Evolutionary conservation across 257 asterid genomes (phyloP).

Genomic region (Ajuga chamaepitys): DNA sequence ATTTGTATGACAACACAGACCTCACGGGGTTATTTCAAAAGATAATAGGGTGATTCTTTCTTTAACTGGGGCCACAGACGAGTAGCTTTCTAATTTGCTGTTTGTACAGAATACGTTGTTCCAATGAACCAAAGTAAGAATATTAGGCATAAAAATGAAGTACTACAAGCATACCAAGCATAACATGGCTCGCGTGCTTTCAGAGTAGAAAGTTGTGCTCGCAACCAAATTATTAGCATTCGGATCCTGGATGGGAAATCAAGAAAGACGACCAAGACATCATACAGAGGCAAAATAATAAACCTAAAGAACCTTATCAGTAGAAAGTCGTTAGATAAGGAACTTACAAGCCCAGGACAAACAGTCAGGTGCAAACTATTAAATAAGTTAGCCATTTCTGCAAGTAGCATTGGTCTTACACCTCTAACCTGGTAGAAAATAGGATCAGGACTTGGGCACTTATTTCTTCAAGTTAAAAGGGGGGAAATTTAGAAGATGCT

Average conservation of each 20-base stretch:
- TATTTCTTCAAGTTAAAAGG: neutral
- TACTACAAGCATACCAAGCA: conserved; percentile 67
- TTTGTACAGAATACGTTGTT: neutral
- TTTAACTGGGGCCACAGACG: too few species aligned
- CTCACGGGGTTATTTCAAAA: too few species aligned
- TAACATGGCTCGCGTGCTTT: conserved; percentile 83
- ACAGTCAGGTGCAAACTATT: conserved; percentile 52
- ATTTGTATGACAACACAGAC: too few species aligned
- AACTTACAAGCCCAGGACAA: conserved; percentile 86
- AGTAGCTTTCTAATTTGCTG: too few species aligned
- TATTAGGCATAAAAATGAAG: neutral
- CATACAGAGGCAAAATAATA: conserved; percentile 12
- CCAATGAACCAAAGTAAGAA: neutral
- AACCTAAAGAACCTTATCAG: neutral
- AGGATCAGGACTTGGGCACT: conserved; percentile 10
- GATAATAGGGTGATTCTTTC: too few species aligned
- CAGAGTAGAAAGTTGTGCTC: conserved; percentile 85
- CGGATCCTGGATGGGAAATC: conserved; percentile 61
- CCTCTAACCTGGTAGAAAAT: conserved; percentile 74
- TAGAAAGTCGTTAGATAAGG: conserved; percentile 7
- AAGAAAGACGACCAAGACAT: conserved; percentile 1
- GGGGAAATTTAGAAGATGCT: neutral
- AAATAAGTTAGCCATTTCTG: conserved; percentile 73
- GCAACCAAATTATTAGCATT: conserved; percentile 82
- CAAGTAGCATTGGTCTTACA: conserved; percentile 71